Conservation (phyloP, 257 asterid species). For the Echium plantagineum region DNA sequence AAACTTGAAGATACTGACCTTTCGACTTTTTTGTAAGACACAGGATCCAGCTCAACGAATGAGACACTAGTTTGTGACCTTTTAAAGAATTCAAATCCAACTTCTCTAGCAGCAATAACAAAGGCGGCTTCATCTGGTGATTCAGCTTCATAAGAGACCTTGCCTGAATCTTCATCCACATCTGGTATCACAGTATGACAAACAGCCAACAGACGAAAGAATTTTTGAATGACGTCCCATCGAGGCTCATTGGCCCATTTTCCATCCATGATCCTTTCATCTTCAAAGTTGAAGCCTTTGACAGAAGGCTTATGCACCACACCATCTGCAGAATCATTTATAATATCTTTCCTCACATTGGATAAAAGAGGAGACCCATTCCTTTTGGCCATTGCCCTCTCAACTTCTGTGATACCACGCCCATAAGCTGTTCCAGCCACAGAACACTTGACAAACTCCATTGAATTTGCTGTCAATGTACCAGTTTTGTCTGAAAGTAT, state of each 20-base stretch:
- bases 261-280: constrained; percentile 54
- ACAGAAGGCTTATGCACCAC: constrained; percentile 29
- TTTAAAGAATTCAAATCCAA: constrained; percentile 76
- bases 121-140: constrained; percentile 98
- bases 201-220: constrained; percentile 66
- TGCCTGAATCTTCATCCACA: constrained; percentile 50
- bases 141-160: constrained; percentile 77
- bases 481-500: constrained; percentile 92
- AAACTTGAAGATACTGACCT: constrained; percentile 38
- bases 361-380: constrained; percentile 40
- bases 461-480: constrained; percentile 79
- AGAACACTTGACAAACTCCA: constrained; percentile 93
- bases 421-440: constrained; percentile 88
- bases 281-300: constrained; percentile 84
- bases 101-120: constrained; percentile 83
- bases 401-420: constrained; percentile 72
- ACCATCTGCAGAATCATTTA: constrained; percentile 16
- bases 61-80: constrained; percentile 67
- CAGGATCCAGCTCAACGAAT: constrained; percentile 49
- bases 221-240: constrained; percentile 53
- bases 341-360: constrained; percentile 20
- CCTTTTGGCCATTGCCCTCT: constrained; percentile 67
- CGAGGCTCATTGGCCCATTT: constrained; percentile 53
- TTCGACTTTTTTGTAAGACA: constrained; percentile 46
- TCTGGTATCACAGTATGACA: constrained; percentile 97